Evolutionary conservation across 2,329 filamentous ascomycete species (phyloP), one percentile per base, ranked within the genome.

Genomic region (Aspergillus terreus): DNA sequence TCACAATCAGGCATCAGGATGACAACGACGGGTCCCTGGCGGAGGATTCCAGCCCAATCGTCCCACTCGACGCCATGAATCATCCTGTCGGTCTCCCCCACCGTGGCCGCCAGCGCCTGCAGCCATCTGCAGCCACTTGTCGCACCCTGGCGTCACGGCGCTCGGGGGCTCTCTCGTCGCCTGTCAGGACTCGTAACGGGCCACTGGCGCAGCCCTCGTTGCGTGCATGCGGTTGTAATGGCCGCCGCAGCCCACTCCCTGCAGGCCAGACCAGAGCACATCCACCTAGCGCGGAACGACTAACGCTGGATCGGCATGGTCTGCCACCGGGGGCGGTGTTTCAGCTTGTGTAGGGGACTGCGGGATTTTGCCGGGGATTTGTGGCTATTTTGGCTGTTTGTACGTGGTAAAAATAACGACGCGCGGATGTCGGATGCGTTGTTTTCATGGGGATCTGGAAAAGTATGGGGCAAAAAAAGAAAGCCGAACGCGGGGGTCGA

Each of bases 401-500:
- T 6, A 4, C 1, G 6, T 10, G 11, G 27, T 10, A 30, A 27
- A 27, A 23, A 23, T 6, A 23, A 23, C 23, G 6, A 23, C 23
- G 4, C 23, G 23, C 4, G 23, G 23, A 23, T 23, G 23, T 23
- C 23, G 23, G 23, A 23, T 23, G 23, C 23, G 4, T 23, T 23
- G 23, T 23, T 23, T 23, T 23, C 6, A 23, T 23, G 4, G 4
- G 23, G 6, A 23, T 35, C 2, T n/a, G 7, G 1, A 38, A 38
- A 38, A 38, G n/a, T n/a, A 11, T 36, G 12, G 33, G n/a, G 14
- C 3, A 1, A 14, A 38, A 38, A 38, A 50, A 47, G 46, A 42
- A 51, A 70, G 67, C 68, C 68, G 64, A 69, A 70, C 66, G 68
- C 62, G 68, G 67, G 68, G 68, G 64, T 71, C 68, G 68, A 71